Base-by-base conservation (phyloP, 441 rosid genomes). In the Sinapis alba region DNA sequence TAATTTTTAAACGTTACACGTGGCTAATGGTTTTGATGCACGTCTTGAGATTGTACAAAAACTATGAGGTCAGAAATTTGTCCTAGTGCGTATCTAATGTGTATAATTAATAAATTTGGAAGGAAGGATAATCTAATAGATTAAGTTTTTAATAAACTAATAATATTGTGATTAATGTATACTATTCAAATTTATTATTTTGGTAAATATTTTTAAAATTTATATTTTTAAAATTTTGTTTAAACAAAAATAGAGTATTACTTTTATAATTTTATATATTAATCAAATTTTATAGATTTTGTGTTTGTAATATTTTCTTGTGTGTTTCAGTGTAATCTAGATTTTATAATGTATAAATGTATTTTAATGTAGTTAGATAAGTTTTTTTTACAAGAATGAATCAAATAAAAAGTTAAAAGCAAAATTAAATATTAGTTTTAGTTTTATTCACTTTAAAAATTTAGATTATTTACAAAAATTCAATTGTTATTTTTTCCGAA, bases 1-100 rank as follows among this genome's bases (percentile, higher is more conserved):
- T 50, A 50, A 15, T 0, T 0, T 27, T 1, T 8, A 45, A 70
- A 70, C 24, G 66, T 70, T 19, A 77, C 80, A 77, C 80, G 80
- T 77, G 80, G 76, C 72, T 47, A 50, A n/a, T 50, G 16, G 20
- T 2, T 47, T 77, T 13, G 30, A 26, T 77, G 12, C 54, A 57
- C 41, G 71, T 64, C 62, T 70, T 32, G 67, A 70, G 1, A 56
- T 56, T 62, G 61, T 56, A 28, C 32, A 21, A 30, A 69, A 76
- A 64, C 65, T 54, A 70, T 76, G 67, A 57, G 68, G 80, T 71
- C 72, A 65, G 20, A 71, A 47, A 70, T 19, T 34, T 77, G 62
- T 61, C 62, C 32, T 64, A 32, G 32, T 64, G 32, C 65, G 13
- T 12, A 41, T 34, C n/a, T 36, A 36, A 36, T 41, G 47, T 41